Evolutionary conservation across 208 protist species (phyloP).

Genomic region (Trichomonas vaginalis): DNA sequence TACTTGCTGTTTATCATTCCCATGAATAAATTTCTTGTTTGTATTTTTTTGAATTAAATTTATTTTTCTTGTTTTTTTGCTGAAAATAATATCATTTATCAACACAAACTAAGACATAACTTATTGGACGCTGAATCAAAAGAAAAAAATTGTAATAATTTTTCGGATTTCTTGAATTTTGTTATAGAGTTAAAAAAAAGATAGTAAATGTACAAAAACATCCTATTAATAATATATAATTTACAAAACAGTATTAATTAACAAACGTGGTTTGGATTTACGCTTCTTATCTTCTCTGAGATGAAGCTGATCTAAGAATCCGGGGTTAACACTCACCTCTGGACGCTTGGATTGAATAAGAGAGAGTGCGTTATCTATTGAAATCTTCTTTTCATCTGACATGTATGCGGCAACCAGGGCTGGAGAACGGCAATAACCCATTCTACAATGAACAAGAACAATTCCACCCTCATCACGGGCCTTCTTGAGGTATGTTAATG

Average conservation of each 20-base stretch:
- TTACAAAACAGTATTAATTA: background rate
- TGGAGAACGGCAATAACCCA: background rate
- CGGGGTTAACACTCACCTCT: background rate
- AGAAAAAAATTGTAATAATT: too few species aligned
- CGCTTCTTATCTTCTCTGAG: background rate
- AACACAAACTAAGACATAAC: too few species aligned
- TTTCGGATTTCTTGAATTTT: too few species aligned
- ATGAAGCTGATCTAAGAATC: background rate
- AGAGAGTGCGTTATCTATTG: background rate
- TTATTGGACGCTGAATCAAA: too few species aligned
- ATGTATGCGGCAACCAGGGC: slow-evolving; percentile 12
- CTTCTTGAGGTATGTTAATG: background rate
- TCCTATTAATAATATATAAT: too few species aligned
- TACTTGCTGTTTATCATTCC: background rate
- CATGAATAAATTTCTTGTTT: background rate
- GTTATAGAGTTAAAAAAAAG: too few species aligned
- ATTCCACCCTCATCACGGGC: background rate
- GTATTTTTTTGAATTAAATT: too few species aligned
- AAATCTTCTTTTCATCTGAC: background rate
- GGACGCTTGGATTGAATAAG: background rate
- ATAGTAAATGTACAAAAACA: too few species aligned
- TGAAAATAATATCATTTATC: too few species aligned
- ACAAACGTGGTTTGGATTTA: background rate
- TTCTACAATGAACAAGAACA: slow-evolving; percentile 14
- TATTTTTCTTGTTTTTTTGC: too few species aligned